Evolutionary conservation across 2,329 filamentous ascomycete species (phyloP).

Genomic region (Pseudovirgaria hyperparasitica): DNA sequence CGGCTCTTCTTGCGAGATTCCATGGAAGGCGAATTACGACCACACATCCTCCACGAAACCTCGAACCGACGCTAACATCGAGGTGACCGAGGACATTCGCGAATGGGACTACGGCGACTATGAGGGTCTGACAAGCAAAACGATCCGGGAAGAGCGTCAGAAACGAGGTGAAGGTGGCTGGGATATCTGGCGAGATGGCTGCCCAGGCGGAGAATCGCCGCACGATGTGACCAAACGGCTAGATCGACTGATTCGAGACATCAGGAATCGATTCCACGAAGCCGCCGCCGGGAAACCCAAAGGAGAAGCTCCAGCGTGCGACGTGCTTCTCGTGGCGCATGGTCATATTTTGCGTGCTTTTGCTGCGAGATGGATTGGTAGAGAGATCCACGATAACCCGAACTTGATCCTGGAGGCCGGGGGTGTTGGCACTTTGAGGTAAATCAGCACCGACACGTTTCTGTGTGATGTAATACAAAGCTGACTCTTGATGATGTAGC

Average conservation of each 20-base stretch:
- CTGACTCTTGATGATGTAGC: constrained; percentile 10
- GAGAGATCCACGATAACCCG: constrained; percentile 60
- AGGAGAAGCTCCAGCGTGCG: constrained; percentile 35
- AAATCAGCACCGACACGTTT: constrained; percentile 5
- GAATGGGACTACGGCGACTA: constrained; percentile 55
- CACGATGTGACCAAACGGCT: constrained; percentile 59
- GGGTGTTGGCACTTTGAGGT: constrained; percentile 37
- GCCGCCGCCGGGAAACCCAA: constrained; percentile 39
- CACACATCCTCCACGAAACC: constrained; percentile 9
- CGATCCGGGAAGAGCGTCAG: constrained; percentile 37
- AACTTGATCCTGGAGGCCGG: constrained; percentile 65
- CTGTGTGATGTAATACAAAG: background rate
- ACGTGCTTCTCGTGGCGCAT: constrained; percentile 74
- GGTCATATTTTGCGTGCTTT: constrained; percentile 82
- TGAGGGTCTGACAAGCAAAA: constrained; percentile 41
- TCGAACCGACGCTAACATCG: constrained; percentile 30
- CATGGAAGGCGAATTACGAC: constrained; percentile 43
- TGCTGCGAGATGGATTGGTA: constrained; percentile 73
- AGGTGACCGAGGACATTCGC: constrained; percentile 37
- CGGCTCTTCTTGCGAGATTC: constrained; percentile 53
- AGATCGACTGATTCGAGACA: constrained; percentile 63
- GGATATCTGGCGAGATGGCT: constrained; percentile 83
- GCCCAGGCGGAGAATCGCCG: constrained; percentile 69
- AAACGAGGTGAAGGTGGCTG: constrained; percentile 43
- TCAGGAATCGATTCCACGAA: constrained; percentile 41